phyloP scores from a whole-genome alignment of 2,329 filamentous ascomycete genomes.

The Microcyclospora pomicola region DNA sequence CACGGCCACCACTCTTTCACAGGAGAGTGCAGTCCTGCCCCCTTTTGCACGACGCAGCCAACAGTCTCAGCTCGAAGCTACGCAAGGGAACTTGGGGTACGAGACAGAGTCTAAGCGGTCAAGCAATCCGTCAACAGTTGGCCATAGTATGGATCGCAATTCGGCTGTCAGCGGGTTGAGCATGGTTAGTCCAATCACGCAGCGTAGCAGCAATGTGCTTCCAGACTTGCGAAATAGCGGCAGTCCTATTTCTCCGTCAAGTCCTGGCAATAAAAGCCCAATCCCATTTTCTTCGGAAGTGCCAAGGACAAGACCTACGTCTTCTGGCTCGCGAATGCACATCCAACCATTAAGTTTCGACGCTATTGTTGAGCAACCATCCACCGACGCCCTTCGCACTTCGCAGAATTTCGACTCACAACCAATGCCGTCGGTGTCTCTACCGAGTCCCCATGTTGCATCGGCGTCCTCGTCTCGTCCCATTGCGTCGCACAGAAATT shows the following conservation, averaged over 20 bases:
- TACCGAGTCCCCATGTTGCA: too few relatives aligned
- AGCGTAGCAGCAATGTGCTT: constrained; percentile 8
- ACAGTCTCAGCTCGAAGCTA: constrained; percentile 13
- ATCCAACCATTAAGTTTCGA: too few relatives aligned
- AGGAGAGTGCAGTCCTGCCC: constrained; percentile 19
- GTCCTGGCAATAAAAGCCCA: constrained; percentile 2
- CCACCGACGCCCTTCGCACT: too few relatives aligned
- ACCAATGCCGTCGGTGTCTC: too few relatives aligned
- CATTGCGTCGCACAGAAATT: too few relatives aligned
- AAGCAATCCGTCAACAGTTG: constrained; percentile 11
- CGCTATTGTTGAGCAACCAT: too few relatives aligned
- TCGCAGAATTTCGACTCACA: too few relatives aligned
- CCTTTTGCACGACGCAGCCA: constrained; percentile 23
- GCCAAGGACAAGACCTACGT: too few relatives aligned
- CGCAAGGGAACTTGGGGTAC: constrained; percentile 15
- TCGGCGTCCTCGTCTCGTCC: too few relatives aligned
- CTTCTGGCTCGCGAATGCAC: too few relatives aligned
- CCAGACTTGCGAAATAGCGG: background rate
- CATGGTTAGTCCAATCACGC: constrained; percentile 14
- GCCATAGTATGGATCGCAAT: background rate
- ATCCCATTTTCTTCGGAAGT: too few relatives aligned
- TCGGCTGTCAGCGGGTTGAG: constrained; percentile 5
- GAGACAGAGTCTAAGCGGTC: constrained; percentile 12
- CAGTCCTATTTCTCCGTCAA: constrained; percentile 5
- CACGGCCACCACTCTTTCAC: constrained; percentile 10